These are phyloP conservation scores for Russula abietina DNA, from an alignment of 768 basidiomycete species.

Conservation along the genomic window DNA sequence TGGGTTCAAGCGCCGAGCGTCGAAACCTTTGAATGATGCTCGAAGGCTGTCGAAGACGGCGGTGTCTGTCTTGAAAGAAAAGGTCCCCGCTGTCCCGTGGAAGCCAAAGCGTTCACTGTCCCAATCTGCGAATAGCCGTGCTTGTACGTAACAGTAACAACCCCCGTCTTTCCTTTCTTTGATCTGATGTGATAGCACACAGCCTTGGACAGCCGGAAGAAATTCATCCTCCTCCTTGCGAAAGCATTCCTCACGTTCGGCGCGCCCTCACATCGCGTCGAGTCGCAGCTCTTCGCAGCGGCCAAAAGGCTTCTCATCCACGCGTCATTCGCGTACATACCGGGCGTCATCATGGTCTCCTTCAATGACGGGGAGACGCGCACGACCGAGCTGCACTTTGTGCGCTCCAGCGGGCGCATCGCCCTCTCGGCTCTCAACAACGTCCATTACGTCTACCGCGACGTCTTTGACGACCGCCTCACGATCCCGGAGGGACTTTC, in stretches of 20 bases:
- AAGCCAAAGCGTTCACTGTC: constrained; percentile 6
- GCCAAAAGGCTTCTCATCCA: constrained; percentile 72
- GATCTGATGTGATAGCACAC: neutral
- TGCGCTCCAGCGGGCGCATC: constrained; percentile 73
- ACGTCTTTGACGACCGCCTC: constrained; percentile 80
- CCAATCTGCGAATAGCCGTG: constrained; percentile 18
- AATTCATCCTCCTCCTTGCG: constrained; percentile 81
- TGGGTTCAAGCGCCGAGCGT: neutral
- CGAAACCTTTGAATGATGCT: neutral
- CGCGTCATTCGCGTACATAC: constrained; percentile 79
- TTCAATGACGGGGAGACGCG: constrained; percentile 70
- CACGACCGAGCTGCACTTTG: constrained; percentile 76
- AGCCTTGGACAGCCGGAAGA: constrained; percentile 33
- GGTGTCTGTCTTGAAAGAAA: constrained; percentile 11
- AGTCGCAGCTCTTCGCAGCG: constrained; percentile 78
- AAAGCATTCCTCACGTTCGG: constrained; percentile 88
- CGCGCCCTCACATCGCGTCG: constrained; percentile 90
- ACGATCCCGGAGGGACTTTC: constrained; percentile 65
- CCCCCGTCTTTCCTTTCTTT: too few relatives aligned
- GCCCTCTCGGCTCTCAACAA: constrained; percentile 76
- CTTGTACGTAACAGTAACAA: neutral
- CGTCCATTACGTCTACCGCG: constrained; percentile 79
- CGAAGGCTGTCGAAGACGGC: constrained; percentile 14
- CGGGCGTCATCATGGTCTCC: constrained; percentile 72
- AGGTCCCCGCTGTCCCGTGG: constrained; percentile 13